A percentile compares a stretch with the other conserved stretches of the same genome.
Evolutionary conservation across 163 green algal genomes (phyloP).

Genomic region (Picocystis sp.): DNA sequence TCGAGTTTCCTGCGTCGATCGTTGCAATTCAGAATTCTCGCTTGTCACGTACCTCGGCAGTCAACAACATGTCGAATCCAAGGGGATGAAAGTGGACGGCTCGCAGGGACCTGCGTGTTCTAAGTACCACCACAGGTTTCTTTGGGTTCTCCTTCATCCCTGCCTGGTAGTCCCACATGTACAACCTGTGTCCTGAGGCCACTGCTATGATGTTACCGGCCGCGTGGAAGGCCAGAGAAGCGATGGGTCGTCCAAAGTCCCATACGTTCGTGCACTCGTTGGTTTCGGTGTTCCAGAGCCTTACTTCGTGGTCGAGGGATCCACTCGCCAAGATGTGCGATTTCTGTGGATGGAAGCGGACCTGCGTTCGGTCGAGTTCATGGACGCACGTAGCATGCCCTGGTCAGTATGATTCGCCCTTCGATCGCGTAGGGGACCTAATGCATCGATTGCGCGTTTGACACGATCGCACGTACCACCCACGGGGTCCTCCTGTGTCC

Average conservation of each 20-base stretch:
- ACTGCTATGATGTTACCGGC: constrained; percentile 51
- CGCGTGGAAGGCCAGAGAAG: constrained; percentile 66
- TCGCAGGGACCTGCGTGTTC: constrained; percentile 62
- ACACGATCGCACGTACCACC: constrained; percentile 39
- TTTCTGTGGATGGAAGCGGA: constrained; percentile 62
- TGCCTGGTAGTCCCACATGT: constrained; percentile 52
- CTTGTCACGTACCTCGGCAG: constrained; percentile 36
- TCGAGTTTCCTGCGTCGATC: no score
- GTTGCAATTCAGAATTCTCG: no score
- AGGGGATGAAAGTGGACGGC: constrained; percentile 79
- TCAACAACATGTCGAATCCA: constrained; percentile 56
- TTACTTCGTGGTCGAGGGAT: constrained; percentile 62
- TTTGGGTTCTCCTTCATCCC: constrained; percentile 5
- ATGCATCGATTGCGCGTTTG: not conserved
- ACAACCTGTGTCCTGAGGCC: constrained; percentile 73
- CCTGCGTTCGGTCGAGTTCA: constrained; percentile 18
- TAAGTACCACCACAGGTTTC: constrained; percentile 26
- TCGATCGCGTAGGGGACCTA: not conserved
- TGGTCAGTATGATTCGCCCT: no score
- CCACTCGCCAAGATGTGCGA: constrained; percentile 58
- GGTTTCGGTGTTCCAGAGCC: constrained; percentile 30
- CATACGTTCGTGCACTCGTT: not conserved
- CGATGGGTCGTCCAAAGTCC: constrained; percentile 52
- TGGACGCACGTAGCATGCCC: not conserved
- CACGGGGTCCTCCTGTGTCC: constrained; percentile 77